Evolutionary conservation across 192 early-diverging fungal genomes (phyloP).

Genomic region (Paraglomus brasilianum): DNA sequence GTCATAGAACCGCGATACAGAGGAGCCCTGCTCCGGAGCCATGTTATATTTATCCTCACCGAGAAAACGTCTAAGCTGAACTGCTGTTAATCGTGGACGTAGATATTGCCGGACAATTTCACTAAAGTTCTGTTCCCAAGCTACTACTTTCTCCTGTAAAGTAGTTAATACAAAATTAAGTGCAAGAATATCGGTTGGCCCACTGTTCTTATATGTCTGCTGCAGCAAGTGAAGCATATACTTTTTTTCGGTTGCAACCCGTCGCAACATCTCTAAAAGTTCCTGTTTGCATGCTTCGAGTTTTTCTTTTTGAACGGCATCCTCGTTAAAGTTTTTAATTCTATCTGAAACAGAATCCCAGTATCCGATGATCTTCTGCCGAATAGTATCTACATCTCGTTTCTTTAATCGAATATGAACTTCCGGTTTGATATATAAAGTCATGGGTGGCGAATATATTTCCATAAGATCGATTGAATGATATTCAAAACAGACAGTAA

Average conservation of each 20-base stretch:
- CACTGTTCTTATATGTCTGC: constrained; percentile 76
- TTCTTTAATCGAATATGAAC: constrained; percentile 68
- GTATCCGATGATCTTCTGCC: constrained; percentile 70
- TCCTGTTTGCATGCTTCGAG: constrained; percentile 70
- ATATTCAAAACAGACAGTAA: constrained; percentile 79
- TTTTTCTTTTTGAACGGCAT: constrained; percentile 72
- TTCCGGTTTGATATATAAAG: constrained; percentile 58
- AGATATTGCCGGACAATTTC: constrained; percentile 78
- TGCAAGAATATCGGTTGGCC: constrained; percentile 76
- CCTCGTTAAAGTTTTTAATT: constrained; percentile 77
- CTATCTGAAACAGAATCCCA: constrained; percentile 84
- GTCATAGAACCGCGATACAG: constrained; percentile 46
- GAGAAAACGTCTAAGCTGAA: constrained; percentile 65
- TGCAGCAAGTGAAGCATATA: constrained; percentile 81
- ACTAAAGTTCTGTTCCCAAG: constrained; percentile 85
- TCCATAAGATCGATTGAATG: constrained; percentile 70
- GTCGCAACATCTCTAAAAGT: constrained; percentile 65
- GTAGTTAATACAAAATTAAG: constrained; percentile 75
- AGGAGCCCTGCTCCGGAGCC: constrained; percentile 40
- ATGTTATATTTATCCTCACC: constrained; percentile 47
- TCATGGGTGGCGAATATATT: constrained; percentile 69
- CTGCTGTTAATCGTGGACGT: constrained; percentile 64
- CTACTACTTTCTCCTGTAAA: constrained; percentile 73
- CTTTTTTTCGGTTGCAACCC: constrained; percentile 75
- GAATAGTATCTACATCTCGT: constrained; percentile 69